Conservation (phyloP, 2,329 filamentous ascomycete species). For the Colletotrichum sidae region DNA sequence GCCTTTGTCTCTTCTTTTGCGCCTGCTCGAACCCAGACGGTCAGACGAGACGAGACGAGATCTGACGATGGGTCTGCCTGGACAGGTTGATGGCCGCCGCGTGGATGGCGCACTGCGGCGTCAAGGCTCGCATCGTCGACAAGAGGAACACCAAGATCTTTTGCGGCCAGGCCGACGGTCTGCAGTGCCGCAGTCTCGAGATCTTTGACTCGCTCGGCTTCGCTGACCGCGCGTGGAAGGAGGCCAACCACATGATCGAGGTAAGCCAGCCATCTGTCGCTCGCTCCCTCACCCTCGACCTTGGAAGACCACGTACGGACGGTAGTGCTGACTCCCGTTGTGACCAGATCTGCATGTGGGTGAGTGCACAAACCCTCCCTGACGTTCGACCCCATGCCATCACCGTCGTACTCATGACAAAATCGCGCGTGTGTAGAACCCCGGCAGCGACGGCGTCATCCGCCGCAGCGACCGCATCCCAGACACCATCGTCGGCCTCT, state of each 20-base stretch:
- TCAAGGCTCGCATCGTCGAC: constrained; percentile 58
- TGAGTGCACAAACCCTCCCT: constrained; percentile 3
- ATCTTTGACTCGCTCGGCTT: constrained; percentile 81
- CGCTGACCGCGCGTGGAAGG: constrained; percentile 71
- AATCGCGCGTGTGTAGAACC: constrained; percentile 62
- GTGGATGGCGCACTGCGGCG: constrained; percentile 55
- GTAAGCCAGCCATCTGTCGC: constrained; percentile 49
- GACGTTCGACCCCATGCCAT: neutral
- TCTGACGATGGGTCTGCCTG: constrained; percentile 38
- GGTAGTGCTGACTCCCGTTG: too few species aligned
- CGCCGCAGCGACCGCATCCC: constrained; percentile 69
- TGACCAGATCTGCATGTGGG: constrained; percentile 35
- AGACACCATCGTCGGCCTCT: constrained; percentile 72
- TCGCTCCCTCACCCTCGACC: too few species aligned
- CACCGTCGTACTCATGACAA: constrained; percentile 30
- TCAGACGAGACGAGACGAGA: neutral
- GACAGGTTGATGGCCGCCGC: constrained; percentile 56
- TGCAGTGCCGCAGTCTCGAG: constrained; percentile 74
- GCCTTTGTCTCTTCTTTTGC: neutral
- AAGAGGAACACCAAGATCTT: constrained; percentile 54
- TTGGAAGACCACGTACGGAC: too few species aligned
- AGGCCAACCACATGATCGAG: constrained; percentile 77
- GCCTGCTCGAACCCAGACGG: neutral
- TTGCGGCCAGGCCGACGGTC: constrained; percentile 58
- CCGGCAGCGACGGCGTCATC: constrained; percentile 67